These are phyloP conservation scores for Piper betle DNA, from an alignment of 164 flowering plant genomes.

Conservation along the genomic window DNA sequence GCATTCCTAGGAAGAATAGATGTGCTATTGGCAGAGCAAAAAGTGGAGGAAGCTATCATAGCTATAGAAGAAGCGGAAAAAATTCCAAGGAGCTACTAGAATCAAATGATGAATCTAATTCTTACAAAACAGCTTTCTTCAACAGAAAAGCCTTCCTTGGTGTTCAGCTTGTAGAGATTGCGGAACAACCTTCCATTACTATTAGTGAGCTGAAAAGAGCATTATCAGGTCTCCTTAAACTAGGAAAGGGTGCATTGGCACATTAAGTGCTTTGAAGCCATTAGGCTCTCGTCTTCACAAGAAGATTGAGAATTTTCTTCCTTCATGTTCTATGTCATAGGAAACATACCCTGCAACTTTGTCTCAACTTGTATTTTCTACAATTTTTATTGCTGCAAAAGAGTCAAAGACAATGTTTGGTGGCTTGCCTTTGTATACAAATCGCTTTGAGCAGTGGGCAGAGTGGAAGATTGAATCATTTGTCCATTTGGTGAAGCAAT, in stretches of 20 bases:
- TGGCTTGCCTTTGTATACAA: constrained; percentile 60
- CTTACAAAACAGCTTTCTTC: constrained; percentile 47
- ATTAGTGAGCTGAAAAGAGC: constrained; percentile 46
- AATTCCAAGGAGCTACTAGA: constrained; percentile 41
- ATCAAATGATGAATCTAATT: constrained; percentile 35
- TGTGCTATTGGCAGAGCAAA: constrained; percentile 80
- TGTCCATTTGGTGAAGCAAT: constrained; percentile 73
- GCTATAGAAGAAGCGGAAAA: constrained; percentile 63
- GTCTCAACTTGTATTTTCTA: constrained; percentile 70
- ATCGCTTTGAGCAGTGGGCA: constrained; percentile 84
- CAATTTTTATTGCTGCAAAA: constrained; percentile 46
- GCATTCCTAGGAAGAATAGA: constrained; percentile 67
- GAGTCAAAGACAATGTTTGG: constrained; percentile 61
- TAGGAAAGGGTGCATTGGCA: constrained; percentile 78
- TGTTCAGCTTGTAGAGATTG: constrained; percentile 53
- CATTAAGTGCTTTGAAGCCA: constrained; percentile 66
- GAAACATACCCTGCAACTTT: constrained; percentile 68
- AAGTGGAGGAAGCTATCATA: constrained; percentile 64
- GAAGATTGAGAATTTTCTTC: constrained; percentile 58
- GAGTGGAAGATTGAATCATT: constrained; percentile 86
- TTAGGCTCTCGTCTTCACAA: constrained; percentile 61
- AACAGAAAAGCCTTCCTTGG: constrained; percentile 63
- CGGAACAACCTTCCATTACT: constrained; percentile 56
- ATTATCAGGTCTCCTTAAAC: constrained; percentile 46
- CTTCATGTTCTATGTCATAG: constrained; percentile 58